Percentiles rank a stretch among this genome's conserved stretches.
Conservation (phyloP, 2,329 filamentous ascomycete genomes). For the Microsporum audouinii region DNA sequence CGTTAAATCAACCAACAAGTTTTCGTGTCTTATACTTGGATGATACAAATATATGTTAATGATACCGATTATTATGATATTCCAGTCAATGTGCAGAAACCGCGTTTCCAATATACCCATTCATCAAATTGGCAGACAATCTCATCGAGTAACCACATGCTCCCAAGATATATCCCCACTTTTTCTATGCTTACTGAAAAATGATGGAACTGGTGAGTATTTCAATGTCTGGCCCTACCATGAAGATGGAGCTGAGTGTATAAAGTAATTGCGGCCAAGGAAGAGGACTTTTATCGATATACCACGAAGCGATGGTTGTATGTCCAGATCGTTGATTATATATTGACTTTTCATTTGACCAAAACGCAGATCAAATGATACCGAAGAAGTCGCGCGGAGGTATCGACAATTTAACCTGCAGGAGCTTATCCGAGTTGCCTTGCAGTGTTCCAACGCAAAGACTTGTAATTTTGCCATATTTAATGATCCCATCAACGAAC, state of each 20-base stretch:
- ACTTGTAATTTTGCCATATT: no score
- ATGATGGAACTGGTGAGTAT: no score
- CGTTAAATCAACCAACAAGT: not conserved
- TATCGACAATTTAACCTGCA: slow-evolving; percentile 4
- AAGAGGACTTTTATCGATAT: slow-evolving; percentile 10
- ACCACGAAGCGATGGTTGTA: slow-evolving; percentile 7
- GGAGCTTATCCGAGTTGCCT: not conserved
- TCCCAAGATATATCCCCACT: no score
- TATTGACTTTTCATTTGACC: not conserved
- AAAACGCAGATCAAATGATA: not conserved
- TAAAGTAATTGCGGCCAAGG: not conserved
- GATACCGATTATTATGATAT: not conserved
- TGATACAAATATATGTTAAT: no score
- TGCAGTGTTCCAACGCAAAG: not conserved
- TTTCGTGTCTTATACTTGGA: no score
- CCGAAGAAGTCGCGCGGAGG: not conserved
- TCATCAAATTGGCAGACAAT: not conserved
- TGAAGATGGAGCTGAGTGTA: not conserved
- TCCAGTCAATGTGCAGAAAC: not conserved
- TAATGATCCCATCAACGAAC: not conserved
- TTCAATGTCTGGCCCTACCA: no score
- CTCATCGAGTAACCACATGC: no score
- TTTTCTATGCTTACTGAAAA: no score
- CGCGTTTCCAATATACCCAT: not conserved
- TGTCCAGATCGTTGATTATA: not conserved